Base-by-base conservation (phyloP, 176 grass and related monocot species). In the Secale cereale region DNA sequence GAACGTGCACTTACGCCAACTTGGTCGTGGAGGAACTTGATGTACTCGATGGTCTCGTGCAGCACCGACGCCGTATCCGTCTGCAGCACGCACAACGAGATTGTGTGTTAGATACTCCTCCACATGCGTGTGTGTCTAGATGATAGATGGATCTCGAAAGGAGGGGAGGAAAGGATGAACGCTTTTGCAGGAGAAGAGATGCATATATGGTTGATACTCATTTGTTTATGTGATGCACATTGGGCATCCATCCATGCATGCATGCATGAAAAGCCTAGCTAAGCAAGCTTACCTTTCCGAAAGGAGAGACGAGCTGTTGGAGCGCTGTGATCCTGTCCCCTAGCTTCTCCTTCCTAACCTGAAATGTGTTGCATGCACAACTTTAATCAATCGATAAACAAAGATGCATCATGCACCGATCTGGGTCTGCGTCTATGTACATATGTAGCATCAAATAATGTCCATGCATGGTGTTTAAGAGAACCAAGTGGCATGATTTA, bases 301-400 rank as follows among this genome's bases (percentile, higher is more conserved):
- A 99, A 92, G 97, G 97, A 63, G 97, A 99, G 84, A 99, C 97
- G 68, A 99, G 93, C 79, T 99, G 97, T 71, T 99, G 97, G 74
- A 99, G 93, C 84, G 97, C 84, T 78, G 93, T 99, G 84, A 99
- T 82, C 89, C 97, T 94, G 86, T 99, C 91, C 31, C 97, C 97
- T 59, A 99, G 86, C 82, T 99, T 99, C 90, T 99, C 97, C 92
- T 99, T 99, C 86, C 97, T 92, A 78, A 99, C 97, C 97, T 99
- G 90, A 83, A 74, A 83, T 30, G n/a, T 61, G 59, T 61, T 61
- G 59, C 59, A 12, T 61, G n/a, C 59, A 61, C 59, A 61, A 26
- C 59, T 61, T 61, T 61, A 61, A 25, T 61, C 54, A 52, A 19
- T 3, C 19, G 0, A 0, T 57, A 57, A n/a, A n/a, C n/a, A n/a